phyloP scores from a whole-genome alignment of 106 monocot species.

The Triglochin maritima region DNA sequence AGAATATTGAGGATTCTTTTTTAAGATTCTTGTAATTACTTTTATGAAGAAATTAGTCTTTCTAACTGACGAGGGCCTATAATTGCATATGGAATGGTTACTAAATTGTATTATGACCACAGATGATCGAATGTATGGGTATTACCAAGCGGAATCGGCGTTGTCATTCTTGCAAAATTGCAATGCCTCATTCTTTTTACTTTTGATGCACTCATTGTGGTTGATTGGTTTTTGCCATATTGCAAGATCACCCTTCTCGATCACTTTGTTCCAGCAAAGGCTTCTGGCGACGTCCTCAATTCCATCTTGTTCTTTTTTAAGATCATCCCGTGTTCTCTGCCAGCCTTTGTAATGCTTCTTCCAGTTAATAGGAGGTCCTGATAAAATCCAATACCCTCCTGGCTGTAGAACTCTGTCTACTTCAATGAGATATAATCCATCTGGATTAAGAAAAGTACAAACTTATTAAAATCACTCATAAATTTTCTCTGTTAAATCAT shows the following conservation, averaged over 20 bases:
- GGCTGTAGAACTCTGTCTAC: constrained; percentile 11
- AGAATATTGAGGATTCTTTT: neutral
- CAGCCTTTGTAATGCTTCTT: constrained; percentile 10
- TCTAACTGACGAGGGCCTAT: neutral
- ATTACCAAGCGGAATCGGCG: constrained; percentile 7
- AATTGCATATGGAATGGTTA: neutral
- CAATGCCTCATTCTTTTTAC: neutral
- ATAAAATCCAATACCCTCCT: constrained; percentile 14
- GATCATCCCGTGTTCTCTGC: constrained; percentile 10
- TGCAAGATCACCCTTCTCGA: constrained; percentile 9
- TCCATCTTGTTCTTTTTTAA: constrained; percentile 9
- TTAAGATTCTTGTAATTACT: neutral
- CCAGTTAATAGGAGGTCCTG: constrained; percentile 15
- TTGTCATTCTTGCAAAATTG: constrained; percentile 1
- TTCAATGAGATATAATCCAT: constrained; percentile 12
- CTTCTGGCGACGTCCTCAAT: constrained; percentile 9
- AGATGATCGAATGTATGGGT: neutral
- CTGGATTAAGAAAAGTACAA: neutral
- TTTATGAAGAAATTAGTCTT: too few species aligned
- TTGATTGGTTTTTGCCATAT: constrained; percentile 16
- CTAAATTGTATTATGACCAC: neutral
- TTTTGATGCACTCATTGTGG: constrained; percentile 10
- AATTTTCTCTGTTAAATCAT: neutral
- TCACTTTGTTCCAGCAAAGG: constrained; percentile 14
- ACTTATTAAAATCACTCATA: neutral